These are phyloP conservation scores for Kockovaella imperatae DNA, from an alignment of 768 basidiomycete species.

Conservation along the genomic window DNA sequence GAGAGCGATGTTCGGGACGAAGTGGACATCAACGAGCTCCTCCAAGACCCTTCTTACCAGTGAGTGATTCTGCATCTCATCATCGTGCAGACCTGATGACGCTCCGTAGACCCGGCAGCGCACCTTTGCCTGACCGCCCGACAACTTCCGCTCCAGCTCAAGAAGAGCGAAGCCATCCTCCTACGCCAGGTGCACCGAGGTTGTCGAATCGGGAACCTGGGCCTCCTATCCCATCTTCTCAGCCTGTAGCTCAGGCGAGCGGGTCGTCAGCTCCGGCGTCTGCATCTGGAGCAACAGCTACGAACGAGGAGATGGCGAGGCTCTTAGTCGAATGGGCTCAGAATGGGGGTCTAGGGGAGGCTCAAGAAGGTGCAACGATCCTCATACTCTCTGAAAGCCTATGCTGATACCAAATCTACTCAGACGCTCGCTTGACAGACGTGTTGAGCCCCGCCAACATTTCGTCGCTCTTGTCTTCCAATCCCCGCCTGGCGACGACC, in stretches of 20 bases:
- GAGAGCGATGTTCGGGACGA: slow-evolving; percentile 17
- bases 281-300: not conserved
- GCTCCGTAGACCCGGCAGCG: slow-evolving; percentile 10
- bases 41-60: slow-evolving; percentile 35
- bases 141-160: not conserved
- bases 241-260: not conserved
- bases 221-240: slow-evolving; percentile 4
- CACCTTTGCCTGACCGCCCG: slow-evolving; percentile 9
- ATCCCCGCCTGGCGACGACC: slow-evolving; percentile 58
- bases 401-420: not conserved
- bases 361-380: slow-evolving; percentile 7
- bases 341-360: slow-evolving; percentile 18
- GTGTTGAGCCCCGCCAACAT: slow-evolving; percentile 34
- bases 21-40: slow-evolving; percentile 32
- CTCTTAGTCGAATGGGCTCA: slow-evolving; percentile 30
- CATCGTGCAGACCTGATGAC: not conserved
- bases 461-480: slow-evolving; percentile 53
- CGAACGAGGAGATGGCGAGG: slow-evolving; percentile 27
- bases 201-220: slow-evolving; percentile 18
- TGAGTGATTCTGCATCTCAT: slow-evolving; percentile 12
- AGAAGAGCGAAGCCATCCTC: slow-evolving; percentile 19
- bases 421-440: slow-evolving; percentile 36
- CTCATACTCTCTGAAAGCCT: not conserved
- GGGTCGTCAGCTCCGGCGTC: slow-evolving; percentile 1
- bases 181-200: slow-evolving; percentile 26